Conservation (phyloP, 176 grass and related monocot genomes). For the Triticum turgidum region DNA sequence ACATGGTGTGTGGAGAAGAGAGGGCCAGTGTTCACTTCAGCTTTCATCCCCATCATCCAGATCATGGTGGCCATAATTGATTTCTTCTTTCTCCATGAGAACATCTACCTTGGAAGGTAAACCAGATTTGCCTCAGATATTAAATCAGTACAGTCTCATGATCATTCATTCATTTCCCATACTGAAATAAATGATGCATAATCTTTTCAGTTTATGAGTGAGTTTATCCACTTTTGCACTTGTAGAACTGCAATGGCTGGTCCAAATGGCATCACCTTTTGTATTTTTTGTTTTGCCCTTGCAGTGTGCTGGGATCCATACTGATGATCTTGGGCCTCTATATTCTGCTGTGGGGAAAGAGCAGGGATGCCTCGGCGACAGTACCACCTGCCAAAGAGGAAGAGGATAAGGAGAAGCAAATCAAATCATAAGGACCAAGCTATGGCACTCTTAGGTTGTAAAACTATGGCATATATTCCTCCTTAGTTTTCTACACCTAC, state of each 20-base stretch:
- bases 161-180: not conserved
- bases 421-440: constrained; percentile 32
- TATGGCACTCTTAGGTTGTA: not conserved
- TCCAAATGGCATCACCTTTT: constrained; percentile 30
- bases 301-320: constrained; percentile 74
- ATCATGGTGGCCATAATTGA: constrained; percentile 89
- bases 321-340: constrained; percentile 73
- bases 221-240: not conserved
- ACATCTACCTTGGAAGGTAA: constrained; percentile 90
- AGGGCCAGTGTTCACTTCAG: constrained; percentile 86
- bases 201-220: not conserved
- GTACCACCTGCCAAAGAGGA: constrained; percentile 30
- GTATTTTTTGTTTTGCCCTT: constrained; percentile 29
- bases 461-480: not conserved
- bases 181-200: not conserved
- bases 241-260: constrained; percentile 16
- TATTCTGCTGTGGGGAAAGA: constrained; percentile 95
- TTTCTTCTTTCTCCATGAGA: constrained; percentile 80
- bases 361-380: constrained; percentile 37
- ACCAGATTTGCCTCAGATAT: not conserved
- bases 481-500: not conserved
- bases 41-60: constrained; percentile 92
- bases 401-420: constrained; percentile 61
- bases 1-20: constrained; percentile 97
- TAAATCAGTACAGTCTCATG: not conserved